Evolutionary conservation across 148 eudicot species (phyloP).

Genomic region (Amaranthus hypochondriacus): DNA sequence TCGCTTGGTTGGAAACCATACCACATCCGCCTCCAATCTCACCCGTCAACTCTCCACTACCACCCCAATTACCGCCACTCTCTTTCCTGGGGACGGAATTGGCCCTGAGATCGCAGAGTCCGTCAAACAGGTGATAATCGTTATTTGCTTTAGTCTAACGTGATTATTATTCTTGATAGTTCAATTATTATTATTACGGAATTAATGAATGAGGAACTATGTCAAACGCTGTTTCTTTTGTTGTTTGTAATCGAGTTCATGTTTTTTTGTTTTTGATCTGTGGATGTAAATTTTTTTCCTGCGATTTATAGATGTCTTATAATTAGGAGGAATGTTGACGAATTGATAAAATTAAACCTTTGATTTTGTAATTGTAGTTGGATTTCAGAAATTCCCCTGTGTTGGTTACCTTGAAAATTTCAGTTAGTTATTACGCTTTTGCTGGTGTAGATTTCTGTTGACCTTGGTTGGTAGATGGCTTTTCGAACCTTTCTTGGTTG

Average conservation of each 20-base stretch:
- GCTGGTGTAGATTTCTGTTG: too few species aligned
- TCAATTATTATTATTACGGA: background rate
- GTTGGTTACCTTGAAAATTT: too few species aligned
- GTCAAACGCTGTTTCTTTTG: background rate
- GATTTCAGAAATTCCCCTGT: too few species aligned
- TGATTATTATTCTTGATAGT: background rate
- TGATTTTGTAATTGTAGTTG: too few species aligned
- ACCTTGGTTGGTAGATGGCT: too few species aligned
- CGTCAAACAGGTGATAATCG: constrained; percentile 59
- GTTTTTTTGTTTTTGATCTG: background rate
- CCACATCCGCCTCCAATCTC: constrained; percentile 20
- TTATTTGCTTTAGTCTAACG: background rate
- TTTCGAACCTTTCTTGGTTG: too few species aligned
- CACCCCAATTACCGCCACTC: constrained; percentile 72
- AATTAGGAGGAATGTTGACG: too few species aligned
- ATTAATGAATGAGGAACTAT: background rate
- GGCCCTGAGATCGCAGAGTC: constrained; percentile 97
- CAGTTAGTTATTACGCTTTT: too few species aligned
- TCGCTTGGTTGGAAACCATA: constrained; percentile 42
- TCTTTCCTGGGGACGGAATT: constrained; percentile 96
- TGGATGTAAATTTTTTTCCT: background rate
- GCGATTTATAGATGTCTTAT: background rate
- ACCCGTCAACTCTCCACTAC: constrained; percentile 35
- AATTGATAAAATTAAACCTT: too few species aligned
- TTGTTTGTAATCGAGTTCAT: background rate